Percentiles rank a stretch among this genome's conserved stretches.
Conservation (phyloP, 345 rosid genomes). For the Rubroshorea leprosula region DNA sequence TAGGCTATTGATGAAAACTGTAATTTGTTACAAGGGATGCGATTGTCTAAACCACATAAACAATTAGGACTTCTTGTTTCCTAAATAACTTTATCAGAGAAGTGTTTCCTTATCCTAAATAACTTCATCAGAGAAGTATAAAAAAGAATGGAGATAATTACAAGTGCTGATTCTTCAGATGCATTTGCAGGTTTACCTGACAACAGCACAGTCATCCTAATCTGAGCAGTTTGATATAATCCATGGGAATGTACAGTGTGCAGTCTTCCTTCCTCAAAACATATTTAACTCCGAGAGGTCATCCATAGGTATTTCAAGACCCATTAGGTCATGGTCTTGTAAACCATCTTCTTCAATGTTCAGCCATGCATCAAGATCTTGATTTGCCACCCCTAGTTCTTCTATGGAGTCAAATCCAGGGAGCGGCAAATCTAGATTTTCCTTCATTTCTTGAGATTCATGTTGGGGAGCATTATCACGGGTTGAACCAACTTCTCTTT, state of each 20-base stretch:
- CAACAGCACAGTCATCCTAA: constrained; percentile 19
- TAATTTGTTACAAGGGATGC: constrained; percentile 13
- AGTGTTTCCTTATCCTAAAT: too few relatives aligned
- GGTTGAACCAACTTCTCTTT: constrained; percentile 24
- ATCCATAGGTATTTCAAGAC: constrained; percentile 61
- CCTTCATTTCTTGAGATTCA: constrained; percentile 23
- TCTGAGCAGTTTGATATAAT: constrained; percentile 21
- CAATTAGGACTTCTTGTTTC: constrained; percentile 22
- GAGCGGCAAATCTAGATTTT: constrained; percentile 20
- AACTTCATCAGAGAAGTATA: constrained; percentile 23
- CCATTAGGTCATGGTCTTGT: constrained; percentile 36
- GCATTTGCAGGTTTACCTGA: constrained; percentile 22
- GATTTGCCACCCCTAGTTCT: too few relatives aligned
- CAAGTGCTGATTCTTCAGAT: constrained; percentile 25
- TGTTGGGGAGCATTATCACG: constrained; percentile 11
- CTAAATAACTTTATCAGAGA: too few relatives aligned
- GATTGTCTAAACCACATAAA: constrained; percentile 15
- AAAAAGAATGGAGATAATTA: constrained; percentile 41
- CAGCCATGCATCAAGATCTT: too few relatives aligned
- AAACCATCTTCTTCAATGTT: constrained; percentile 46
- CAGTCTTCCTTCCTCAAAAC: constrained; percentile 24
- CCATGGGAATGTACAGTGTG: constrained; percentile 33
- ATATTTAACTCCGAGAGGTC: constrained; percentile 41
- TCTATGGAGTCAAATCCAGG: constrained; percentile 33
- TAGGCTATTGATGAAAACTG: constrained; percentile 14